A percentile compares a stretch with the other conserved stretches of the same genome.
phyloP scores from a whole-genome alignment of 352 stramenopile species.

The Pythium sukuiense region DNA sequence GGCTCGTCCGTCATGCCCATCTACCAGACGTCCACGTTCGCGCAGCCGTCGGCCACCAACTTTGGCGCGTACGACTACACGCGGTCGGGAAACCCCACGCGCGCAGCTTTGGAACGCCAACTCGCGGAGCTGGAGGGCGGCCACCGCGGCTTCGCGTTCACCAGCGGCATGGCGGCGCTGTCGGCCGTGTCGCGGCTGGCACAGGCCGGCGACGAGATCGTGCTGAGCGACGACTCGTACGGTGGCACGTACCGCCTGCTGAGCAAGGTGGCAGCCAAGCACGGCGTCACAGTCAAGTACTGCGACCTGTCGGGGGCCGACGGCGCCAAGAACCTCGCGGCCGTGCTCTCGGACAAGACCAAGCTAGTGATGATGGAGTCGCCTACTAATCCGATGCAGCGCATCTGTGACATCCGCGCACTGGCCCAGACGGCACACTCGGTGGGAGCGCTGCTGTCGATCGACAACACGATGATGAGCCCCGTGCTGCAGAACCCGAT shows the following conservation, averaged over 20 bases:
- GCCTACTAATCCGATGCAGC: slow-evolving; percentile 96
- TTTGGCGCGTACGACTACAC: slow-evolving; percentile 95
- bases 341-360: slow-evolving; percentile 67
- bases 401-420: slow-evolving; percentile 91
- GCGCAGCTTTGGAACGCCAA: slow-evolving; percentile 90
- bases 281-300: slow-evolving; percentile 79
- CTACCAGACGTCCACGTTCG: slow-evolving; percentile 92
- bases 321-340: slow-evolving; percentile 62
- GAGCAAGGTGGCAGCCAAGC: slow-evolving; percentile 83
- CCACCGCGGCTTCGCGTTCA: slow-evolving; percentile 88
- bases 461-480: slow-evolving; percentile 97
- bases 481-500: slow-evolving; percentile 96
- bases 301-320: slow-evolving; percentile 78
- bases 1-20: slow-evolving; percentile 91
- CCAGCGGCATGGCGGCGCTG: slow-evolving; percentile 96
- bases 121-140: slow-evolving; percentile 84
- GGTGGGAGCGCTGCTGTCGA: slow-evolving; percentile 79
- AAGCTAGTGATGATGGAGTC: slow-evolving; percentile 97
- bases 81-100: slow-evolving; percentile 92
- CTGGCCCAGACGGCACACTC: slow-evolving; percentile 82
- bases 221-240: slow-evolving; percentile 96
- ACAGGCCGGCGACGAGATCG: slow-evolving; percentile 88
- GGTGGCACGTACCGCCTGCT: slow-evolving; percentile 95
- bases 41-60: slow-evolving; percentile 83
- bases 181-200: slow-evolving; percentile 91